Evolutionary conservation across 2,329 filamentous ascomycete genomes (phyloP).

Genomic region (Moelleriella libera): DNA sequence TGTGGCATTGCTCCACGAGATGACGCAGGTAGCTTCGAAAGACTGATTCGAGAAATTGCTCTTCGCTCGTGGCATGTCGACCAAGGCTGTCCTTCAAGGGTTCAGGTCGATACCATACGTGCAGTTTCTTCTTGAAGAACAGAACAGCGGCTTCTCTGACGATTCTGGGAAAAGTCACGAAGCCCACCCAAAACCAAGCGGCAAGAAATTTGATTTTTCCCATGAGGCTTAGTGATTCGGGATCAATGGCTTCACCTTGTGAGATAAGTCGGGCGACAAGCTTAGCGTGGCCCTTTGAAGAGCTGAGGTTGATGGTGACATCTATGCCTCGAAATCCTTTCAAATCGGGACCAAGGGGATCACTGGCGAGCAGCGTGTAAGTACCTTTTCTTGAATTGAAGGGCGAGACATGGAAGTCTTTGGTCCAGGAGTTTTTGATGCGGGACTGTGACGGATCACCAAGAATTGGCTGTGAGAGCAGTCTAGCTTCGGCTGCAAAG

Average conservation of each 20-base stretch:
- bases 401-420: slow-evolving; percentile 65
- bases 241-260: slow-evolving; percentile 32
- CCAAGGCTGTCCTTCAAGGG: slow-evolving; percentile 41
- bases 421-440: slow-evolving; percentile 42
- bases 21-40: slow-evolving; percentile 34
- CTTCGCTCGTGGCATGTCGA: slow-evolving; percentile 34
- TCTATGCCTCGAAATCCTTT: slow-evolving; percentile 30
- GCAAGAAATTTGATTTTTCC: slow-evolving; percentile 32
- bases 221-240: slow-evolving; percentile 24
- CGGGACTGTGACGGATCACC: slow-evolving; percentile 2
- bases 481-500: slow-evolving; percentile 9
- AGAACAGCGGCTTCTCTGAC: slow-evolving; percentile 43
- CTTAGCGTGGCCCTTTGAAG: slow-evolving; percentile 46
- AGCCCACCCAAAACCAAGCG: slow-evolving; percentile 53
- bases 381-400: slow-evolving; percentile 51
- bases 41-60: slow-evolving; percentile 28
- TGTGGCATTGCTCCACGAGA: slow-evolving; percentile 31
- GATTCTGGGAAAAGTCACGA: slow-evolving; percentile 53
- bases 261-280: slow-evolving; percentile 47
- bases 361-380: slow-evolving; percentile 35
- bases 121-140: slow-evolving; percentile 40
- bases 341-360: slow-evolving; percentile 26
- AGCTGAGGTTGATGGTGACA: slow-evolving; percentile 45
- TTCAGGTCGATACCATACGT: slow-evolving; percentile 53
- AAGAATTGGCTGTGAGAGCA: slow-evolving; percentile 1